Evolutionary conservation across 2,329 filamentous ascomycete species (phyloP).

Genomic region (Clonostachys sp.): DNA sequence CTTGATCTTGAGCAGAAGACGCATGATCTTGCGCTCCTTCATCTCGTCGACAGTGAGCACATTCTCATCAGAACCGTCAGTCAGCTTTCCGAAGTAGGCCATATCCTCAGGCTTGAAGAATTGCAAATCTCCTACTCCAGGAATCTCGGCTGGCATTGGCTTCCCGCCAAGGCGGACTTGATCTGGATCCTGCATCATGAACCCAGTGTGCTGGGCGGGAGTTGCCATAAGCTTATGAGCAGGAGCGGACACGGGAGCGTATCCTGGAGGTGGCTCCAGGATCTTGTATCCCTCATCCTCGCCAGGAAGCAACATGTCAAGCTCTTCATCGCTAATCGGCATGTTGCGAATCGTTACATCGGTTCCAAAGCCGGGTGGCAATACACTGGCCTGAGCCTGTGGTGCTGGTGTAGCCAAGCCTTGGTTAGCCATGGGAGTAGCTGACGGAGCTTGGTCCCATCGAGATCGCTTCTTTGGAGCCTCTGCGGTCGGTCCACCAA

Average conservation of each 20-base stretch:
- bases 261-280: slow-evolving; percentile 84
- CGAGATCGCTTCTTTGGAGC: slow-evolving; percentile 72
- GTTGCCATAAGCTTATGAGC: slow-evolving; percentile 72
- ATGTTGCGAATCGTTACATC: slow-evolving; percentile 78
- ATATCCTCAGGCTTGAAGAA: slow-evolving; percentile 99
- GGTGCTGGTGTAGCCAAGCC: slow-evolving; percentile 78
- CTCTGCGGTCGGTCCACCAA: slow-evolving; percentile 48
- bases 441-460: slow-evolving; percentile 87
- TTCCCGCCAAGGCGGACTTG: slow-evolving; percentile 79
- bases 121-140: slow-evolving; percentile 90
- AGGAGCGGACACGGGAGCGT: slow-evolving; percentile 75
- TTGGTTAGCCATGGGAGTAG: slow-evolving; percentile 68
- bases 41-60: slow-evolving; percentile 88
- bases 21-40: slow-evolving; percentile 98
- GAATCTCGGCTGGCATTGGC: slow-evolving; percentile 90
- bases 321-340: slow-evolving; percentile 85
- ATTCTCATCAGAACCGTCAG: slow-evolving; percentile 90
- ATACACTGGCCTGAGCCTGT: slow-evolving; percentile 52
- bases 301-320: slow-evolving; percentile 84
- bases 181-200: slow-evolving; percentile 97
- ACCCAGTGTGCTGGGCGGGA: slow-evolving; percentile 73
- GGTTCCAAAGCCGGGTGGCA: slow-evolving; percentile 67
- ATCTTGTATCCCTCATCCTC: slow-evolving; percentile 91
- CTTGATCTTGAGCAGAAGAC: slow-evolving; percentile 94
- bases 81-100: slow-evolving; percentile 97